phyloP scores from a whole-genome alignment of 495 filamentous ascomycete genomes.

The Neurospora sublineolata region DNA sequence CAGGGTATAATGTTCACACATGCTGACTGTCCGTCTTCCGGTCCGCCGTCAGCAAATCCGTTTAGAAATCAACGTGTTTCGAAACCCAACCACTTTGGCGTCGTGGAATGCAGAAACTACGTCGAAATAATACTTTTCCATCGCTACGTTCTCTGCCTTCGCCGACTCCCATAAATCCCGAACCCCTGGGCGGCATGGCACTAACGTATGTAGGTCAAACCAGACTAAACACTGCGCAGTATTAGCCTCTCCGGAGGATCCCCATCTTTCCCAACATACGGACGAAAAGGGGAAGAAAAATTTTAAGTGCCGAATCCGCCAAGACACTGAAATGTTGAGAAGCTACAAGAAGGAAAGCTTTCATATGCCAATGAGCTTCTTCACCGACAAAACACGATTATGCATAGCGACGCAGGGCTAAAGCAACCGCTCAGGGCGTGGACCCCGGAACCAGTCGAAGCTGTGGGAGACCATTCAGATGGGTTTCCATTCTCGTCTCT shows the following conservation, averaged over 20 bases:
- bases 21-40: not conserved
- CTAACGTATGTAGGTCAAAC: not conserved
- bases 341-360: not conserved
- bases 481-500: not conserved
- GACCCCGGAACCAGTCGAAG: constrained; percentile 6
- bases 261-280: not conserved
- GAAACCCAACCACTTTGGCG: not conserved
- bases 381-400: constrained; percentile 20
- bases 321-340: not conserved
- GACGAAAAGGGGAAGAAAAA: not conserved
- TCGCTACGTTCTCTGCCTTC: not conserved
- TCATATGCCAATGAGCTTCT: constrained; percentile 1
- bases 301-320: not conserved
- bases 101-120: not conserved
- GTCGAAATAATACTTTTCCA: not conserved
- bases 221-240: not conserved
- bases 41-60: not conserved
- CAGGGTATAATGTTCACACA: not conserved
- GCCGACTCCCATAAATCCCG: not conserved
- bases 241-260: not conserved
- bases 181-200: not conserved
- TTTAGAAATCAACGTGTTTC: not conserved
- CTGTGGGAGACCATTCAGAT: not conserved
- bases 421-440: constrained; percentile 19
- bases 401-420: constrained; percentile 22